Evolutionary conservation across 768 basidiomycete genomes (phyloP).

Genomic region (Daedaleopsis sinensis): DNA sequence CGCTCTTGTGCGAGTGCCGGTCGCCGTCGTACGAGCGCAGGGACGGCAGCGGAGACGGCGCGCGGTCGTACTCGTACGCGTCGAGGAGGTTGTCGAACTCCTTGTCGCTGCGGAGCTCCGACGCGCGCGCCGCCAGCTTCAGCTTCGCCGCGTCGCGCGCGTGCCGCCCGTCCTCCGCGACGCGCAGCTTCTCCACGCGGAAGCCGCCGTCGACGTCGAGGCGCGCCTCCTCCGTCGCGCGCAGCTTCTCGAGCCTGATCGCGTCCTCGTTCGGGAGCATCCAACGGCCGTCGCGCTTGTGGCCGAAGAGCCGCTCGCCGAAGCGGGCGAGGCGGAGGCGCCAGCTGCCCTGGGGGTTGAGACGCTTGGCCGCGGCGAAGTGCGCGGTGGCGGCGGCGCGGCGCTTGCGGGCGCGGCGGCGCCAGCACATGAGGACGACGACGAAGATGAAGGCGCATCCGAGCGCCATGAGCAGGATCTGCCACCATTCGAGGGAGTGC

Average conservation of each 20-base stretch:
- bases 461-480: slow-evolving; percentile 82
- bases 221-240: slow-evolving; percentile 52
- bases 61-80: slow-evolving; percentile 45
- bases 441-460: slow-evolving; percentile 82
- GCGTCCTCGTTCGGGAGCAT: too few species aligned
- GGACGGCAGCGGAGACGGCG: slow-evolving; percentile 49
- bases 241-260: slow-evolving; percentile 53
- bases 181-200: slow-evolving; percentile 31
- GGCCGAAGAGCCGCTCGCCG: slow-evolving; percentile 62
- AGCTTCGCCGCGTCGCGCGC: slow-evolving; percentile 38
- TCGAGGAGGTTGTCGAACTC: slow-evolving; percentile 52
- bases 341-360: slow-evolving; percentile 56
- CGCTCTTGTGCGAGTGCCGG: slow-evolving; percentile 11
- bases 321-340: slow-evolving; percentile 56
- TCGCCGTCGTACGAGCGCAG: slow-evolving; percentile 25
- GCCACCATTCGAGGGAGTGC: slow-evolving; percentile 71
- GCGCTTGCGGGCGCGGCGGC: slow-evolving; percentile 67
- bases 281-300: slow-evolving; percentile 31
- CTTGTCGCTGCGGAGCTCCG: slow-evolving; percentile 7
- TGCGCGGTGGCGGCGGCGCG: slow-evolving; percentile 66
- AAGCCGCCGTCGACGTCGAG: slow-evolving; percentile 35
- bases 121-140: too few species aligned
- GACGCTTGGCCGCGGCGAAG: slow-evolving; percentile 63
- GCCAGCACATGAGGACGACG: slow-evolving; percentile 66
- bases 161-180: slow-evolving; percentile 42